phyloP scores from a whole-genome alignment of 352 stramenopile genomes.

The Globisporangium splendens region DNA sequence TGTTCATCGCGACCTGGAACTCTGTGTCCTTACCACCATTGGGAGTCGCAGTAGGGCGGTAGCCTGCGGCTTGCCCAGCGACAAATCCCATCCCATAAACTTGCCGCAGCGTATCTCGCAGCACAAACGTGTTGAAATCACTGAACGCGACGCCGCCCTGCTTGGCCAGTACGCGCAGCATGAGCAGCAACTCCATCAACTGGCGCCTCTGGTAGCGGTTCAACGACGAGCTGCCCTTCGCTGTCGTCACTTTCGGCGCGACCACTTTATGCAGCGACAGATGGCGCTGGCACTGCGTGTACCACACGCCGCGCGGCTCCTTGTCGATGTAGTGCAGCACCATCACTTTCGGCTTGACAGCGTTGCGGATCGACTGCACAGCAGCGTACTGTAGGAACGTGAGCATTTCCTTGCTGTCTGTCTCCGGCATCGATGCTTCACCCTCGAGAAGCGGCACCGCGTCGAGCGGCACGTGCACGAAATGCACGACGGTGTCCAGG shows the following conservation, averaged over 20 bases:
- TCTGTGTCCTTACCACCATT: background rate
- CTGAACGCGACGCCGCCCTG: constrained; percentile 36
- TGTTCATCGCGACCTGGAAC: constrained; percentile 27
- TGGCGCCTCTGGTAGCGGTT: constrained; percentile 20
- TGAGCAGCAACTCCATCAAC: constrained; percentile 30
- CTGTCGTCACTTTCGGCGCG: constrained; percentile 15
- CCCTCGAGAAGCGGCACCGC: constrained; percentile 13
- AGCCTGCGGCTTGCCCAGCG: constrained; percentile 12
- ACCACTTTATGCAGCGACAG: constrained; percentile 38
- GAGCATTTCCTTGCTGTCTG: constrained; percentile 19
- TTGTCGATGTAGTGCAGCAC: constrained; percentile 36
- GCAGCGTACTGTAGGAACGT: constrained; percentile 38
- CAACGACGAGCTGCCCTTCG: constrained; percentile 5
- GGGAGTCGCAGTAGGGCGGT: too few species aligned
- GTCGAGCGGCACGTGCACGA: constrained; percentile 28
- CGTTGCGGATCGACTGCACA: constrained; percentile 24
- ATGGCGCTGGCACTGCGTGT: constrained; percentile 41
- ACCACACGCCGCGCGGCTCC: constrained; percentile 35
- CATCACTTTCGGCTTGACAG: constrained; percentile 25
- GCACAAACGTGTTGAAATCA: constrained; percentile 44
- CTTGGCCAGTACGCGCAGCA: constrained; percentile 32
- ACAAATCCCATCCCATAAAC: constrained; percentile 13
- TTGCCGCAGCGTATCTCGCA: constrained; percentile 13
- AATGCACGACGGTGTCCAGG: constrained; percentile 22
- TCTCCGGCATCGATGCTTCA: background rate